phyloP scores from a whole-genome alignment of 345 rosid genomes.

The Hypericum perforatum region DNA sequence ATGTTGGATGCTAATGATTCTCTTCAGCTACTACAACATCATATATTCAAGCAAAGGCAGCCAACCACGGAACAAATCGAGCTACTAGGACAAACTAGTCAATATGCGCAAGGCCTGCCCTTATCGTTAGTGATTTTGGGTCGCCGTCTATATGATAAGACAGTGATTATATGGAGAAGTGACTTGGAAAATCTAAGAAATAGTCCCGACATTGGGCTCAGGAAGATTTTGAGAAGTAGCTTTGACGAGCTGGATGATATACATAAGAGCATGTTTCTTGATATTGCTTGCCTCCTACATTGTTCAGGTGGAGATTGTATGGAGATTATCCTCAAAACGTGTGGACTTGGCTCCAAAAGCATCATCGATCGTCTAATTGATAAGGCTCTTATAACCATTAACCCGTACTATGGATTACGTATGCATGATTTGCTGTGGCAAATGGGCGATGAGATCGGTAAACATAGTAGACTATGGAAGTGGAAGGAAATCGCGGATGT shows the following conservation, averaged over 20 bases:
- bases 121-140: not conserved
- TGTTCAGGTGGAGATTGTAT: not conserved
- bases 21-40: not conserved
- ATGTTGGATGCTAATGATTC: not conserved
- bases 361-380: not conserved
- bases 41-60: not conserved
- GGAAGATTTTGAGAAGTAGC: not conserved
- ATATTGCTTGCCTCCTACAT: not conserved
- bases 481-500: conserved; percentile 5
- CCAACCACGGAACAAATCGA: not conserved
- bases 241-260: not conserved
- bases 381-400: not conserved
- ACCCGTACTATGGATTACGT: not conserved
- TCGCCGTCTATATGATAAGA: not conserved
- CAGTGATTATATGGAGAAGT: not conserved
- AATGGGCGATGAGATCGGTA: conserved; percentile 1
- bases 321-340: not conserved
- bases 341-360: not conserved
- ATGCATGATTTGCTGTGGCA: not conserved
- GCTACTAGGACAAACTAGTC: not conserved
- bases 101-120: not conserved
- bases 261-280: not conserved
- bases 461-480: conserved; percentile 13
- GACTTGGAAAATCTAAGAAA: not conserved
- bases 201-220: not conserved